Evolutionary conservation across 1,139 yeast genomes (phyloP), one percentile per base, ranked within the genome.

Genomic region (Candida frijolesensis): DNA sequence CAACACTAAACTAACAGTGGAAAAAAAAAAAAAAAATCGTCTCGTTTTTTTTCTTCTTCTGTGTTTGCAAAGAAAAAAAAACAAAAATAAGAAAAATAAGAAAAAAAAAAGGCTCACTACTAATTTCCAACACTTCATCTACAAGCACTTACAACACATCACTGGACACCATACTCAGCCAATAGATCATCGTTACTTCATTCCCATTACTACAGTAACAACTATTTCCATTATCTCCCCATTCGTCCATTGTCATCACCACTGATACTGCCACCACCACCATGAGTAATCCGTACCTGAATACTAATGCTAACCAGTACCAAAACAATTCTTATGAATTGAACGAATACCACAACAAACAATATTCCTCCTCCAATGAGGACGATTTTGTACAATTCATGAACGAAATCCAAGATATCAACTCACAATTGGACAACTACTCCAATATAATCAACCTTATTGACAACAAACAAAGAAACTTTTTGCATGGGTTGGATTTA

Each of bases 321-420:
- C 49, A 49, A 42, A 44, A 33, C 54, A 48, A 48, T 37, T 52
- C 58, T n/a, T 56, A 56, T 47, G 59, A 74, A 61, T 62, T 76
- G 75, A 57, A 62, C 45, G 65, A 65, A 58, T 63, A 66, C 57
- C 64, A 66, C 55, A 66, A 68, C 60, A 59, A 49, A 35, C 56
- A 53, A 46, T 54, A 54, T 37, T 52, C 57, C 7, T 58, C 57
- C 15, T 60, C 65, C 30, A 70, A 67, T 48, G 77, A 72, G 51
- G 76, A 74, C 57, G 94, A 86, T 64, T 87, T 87, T 70, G 88
- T 86, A 51, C 78, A 79, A 50, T 92, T 87, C 68, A 91, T 92
- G 86, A 81, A 84, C 61, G 89, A 87, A 64, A 84, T 94, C 57
- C 94, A 89, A 65, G 85, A 82, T 61, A 84, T 94, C 67, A 89